Conservation (phyloP, 345 rosid genomes). For the Hypericum perforatum region DNA sequence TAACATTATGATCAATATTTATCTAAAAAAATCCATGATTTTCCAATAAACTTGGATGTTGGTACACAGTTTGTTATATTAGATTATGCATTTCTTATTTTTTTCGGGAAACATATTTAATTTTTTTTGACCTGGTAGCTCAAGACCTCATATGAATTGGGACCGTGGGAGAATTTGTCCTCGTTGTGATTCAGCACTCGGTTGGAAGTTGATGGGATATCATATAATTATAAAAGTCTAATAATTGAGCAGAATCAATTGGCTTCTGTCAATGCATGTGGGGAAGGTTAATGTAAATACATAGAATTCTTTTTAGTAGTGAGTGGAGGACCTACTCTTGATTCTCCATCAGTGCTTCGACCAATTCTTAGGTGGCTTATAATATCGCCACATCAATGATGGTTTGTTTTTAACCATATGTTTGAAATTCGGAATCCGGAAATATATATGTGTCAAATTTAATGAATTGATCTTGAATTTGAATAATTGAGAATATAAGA, state of each 20-base stretch:
- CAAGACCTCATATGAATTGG: neutral
- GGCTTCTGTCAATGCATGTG: slow-evolving; percentile 1
- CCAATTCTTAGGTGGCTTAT: slow-evolving; percentile 3
- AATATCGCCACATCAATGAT: neutral
- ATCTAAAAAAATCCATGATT: too few species aligned
- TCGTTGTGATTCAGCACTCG: slow-evolving; percentile 3
- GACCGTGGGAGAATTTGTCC: neutral
- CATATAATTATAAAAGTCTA: neutral
- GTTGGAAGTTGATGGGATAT: slow-evolving; percentile 6
- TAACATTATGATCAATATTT: too few species aligned
- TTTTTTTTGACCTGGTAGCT: too few species aligned
- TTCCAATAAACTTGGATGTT: too few species aligned
- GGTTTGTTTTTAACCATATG: slow-evolving; percentile 11
- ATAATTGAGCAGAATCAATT: too few species aligned
- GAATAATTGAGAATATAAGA: too few species aligned
- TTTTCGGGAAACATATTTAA: too few species aligned
- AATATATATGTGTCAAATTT: too few species aligned
- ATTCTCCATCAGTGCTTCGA: neutral
- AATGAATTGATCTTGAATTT: too few species aligned
- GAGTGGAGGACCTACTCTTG: slow-evolving; percentile 4
- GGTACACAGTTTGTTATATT: too few species aligned
- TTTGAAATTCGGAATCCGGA: too few species aligned
- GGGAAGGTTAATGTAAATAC: neutral
- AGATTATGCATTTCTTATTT: too few species aligned
- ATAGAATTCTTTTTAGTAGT: slow-evolving; percentile 11